Evolutionary conservation across 108 stramenopile genomes (phyloP), one percentile per base, ranked within the genome.

Genomic region (Pseudonitzschia multiseries): DNA sequence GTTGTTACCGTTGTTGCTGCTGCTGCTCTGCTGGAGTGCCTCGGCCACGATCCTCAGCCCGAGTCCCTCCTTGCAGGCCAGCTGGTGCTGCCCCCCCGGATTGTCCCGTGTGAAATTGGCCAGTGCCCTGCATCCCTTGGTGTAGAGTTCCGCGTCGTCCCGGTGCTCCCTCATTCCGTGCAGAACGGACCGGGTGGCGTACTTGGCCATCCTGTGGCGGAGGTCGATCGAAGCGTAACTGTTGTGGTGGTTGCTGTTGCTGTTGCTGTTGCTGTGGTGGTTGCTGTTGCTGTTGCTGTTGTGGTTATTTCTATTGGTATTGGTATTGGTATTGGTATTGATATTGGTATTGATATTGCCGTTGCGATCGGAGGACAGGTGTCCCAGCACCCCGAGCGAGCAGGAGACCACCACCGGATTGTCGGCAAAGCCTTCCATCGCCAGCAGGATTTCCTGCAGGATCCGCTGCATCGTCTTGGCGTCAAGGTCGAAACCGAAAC

Each of bases 91-190:
- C 3, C 21, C 46, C n/a, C 2, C 12, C 13, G 24, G 66, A 48
- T 67, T 48, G 28, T 67, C 44, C 28, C 36, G 5, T 5, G 66
- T 67, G 5, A 67, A 50, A 17, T 67, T 67, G 44, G 44, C 42
- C 43, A 67, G 21, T 0, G 66, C 46, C 27, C n/a, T 48, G 28
- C 43, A 67, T 50, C 66, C 66, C 66, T 50, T 67, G 2, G 43
- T 50, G 46, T 67, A 67, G 21, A 67, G 42, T 1, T 67, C 43
- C n/a, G 26, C 24, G 28, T 67, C 27, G 0, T 67, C 66, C 24
- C 66, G 46, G 22, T 67, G 43, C 43, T 67, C 66, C 22, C 43
- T 67, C 46, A 67, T 44, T 48, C 43, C 46, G 21, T 67, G 43
- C 21, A 67, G 66, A 6, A 67, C 43, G 18, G 66, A 50, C 0